Evolutionary conservation across 305 asterid genomes (phyloP).

Genomic region (Fraxinus sp.): DNA sequence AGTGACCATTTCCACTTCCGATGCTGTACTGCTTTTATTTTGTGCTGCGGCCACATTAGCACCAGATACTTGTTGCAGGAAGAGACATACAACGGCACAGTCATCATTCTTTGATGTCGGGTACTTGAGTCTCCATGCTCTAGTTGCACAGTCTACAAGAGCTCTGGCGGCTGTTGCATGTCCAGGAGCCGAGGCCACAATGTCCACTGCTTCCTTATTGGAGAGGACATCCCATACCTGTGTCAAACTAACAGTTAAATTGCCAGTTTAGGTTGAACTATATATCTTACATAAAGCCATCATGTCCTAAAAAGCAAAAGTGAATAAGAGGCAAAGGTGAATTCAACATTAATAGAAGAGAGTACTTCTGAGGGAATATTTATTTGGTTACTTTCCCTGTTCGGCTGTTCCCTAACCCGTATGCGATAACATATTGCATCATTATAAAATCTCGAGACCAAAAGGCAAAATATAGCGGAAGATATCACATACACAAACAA

Average conservation of each 20-base stretch:
- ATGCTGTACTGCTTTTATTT: background rate
- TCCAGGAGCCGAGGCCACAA: constrained; percentile 6
- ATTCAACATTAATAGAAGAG: background rate
- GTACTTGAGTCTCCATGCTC: constrained; percentile 24
- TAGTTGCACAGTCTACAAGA: constrained; percentile 24
- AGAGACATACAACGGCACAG: constrained; percentile 15
- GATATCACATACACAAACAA: background rate
- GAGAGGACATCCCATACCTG: constrained; percentile 17
- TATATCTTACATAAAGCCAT: background rate
- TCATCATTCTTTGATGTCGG: constrained; percentile 28
- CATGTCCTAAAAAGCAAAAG: background rate
- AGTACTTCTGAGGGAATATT: background rate
- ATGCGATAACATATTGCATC: background rate
- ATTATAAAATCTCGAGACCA: background rate
- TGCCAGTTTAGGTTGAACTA: background rate
- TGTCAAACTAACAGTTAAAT: constrained; percentile 3
- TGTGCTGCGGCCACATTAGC: background rate
- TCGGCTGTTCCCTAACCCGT: background rate
- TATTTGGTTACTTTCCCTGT: background rate
- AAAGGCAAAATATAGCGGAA: background rate
- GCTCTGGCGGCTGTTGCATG: constrained; percentile 16
- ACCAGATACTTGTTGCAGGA: background rate
- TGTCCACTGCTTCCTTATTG: constrained; percentile 14
- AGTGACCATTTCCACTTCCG: background rate
- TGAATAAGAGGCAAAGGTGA: background rate